phyloP scores from a whole-genome alignment of 768 basidiomycete species.

The Kwoniella shandongensis region DNA sequence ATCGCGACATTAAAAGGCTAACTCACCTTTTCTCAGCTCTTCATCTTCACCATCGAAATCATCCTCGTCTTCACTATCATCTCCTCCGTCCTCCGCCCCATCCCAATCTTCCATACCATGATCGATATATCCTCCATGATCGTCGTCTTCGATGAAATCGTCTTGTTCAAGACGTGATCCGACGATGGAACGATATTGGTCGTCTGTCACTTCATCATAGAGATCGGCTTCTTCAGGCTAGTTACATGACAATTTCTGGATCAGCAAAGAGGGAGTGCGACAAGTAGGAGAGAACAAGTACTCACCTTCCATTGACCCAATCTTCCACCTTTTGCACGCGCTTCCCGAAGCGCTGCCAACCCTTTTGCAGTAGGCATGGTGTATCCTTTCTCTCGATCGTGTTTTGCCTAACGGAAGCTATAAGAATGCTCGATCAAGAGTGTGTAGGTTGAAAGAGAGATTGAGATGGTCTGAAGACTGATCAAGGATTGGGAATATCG shows the following conservation, averaged over 20 bases:
- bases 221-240: constrained; percentile 65
- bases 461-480: neutral
- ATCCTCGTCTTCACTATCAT: constrained; percentile 61
- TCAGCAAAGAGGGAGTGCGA: neutral
- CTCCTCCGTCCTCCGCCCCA: constrained; percentile 48
- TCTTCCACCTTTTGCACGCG: constrained; percentile 52
- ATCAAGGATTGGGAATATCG: too few species aligned
- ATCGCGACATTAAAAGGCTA: too few species aligned
- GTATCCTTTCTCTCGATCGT: too few species aligned
- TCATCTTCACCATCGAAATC: constrained; percentile 57
- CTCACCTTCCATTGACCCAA: constrained; percentile 53
- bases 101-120: constrained; percentile 96
- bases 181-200: constrained; percentile 83
- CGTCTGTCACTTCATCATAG: constrained; percentile 88
- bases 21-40: constrained; percentile 41
- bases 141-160: constrained; percentile 96
- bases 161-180: constrained; percentile 75
- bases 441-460: neutral
- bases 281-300: neutral
- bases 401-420: neutral
- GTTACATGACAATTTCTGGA: neutral
- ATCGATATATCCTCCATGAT: constrained; percentile 85
- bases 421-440: neutral
- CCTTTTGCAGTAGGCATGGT: constrained; percentile 22
- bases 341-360: constrained; percentile 54